Evolutionary conservation across 345 rosid species (phyloP).

Genomic region (Alliaria petiolata): DNA sequence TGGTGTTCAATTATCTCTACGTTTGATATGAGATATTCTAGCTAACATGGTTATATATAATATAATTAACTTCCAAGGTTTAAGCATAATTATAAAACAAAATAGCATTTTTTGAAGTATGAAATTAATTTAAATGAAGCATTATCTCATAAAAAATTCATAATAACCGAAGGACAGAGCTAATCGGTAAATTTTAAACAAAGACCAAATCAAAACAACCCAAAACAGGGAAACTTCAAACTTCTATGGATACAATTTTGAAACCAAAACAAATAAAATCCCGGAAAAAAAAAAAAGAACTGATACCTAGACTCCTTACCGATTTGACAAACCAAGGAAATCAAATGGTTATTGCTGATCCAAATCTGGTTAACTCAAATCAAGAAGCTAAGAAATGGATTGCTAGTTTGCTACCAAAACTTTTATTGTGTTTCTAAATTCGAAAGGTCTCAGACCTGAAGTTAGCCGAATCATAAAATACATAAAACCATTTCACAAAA

Average conservation of each 20-base stretch:
- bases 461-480: neutral
- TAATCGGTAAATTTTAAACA: no score
- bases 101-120: no score
- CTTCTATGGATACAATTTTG: neutral
- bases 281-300: no score
- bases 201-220: no score
- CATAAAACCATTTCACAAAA: slow-evolving; percentile 2
- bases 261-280: neutral
- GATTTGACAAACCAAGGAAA: neutral
- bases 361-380: neutral
- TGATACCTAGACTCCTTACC: neutral
- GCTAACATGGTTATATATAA: no score
- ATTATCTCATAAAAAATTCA: no score
- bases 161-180: no score
- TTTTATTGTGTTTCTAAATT: neutral
- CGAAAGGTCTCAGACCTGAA: neutral
- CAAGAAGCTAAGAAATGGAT: neutral
- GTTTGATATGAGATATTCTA: no score
- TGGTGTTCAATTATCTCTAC: no score
- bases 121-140: no score
- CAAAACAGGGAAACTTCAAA: neutral
- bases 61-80: no score
- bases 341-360: neutral
- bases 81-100: no score
- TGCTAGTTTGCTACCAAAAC: neutral